Evolutionary conservation across 305 asterid species (phyloP), one percentile per base, ranked within the genome.

Genomic region (Petunia hybrid): DNA sequence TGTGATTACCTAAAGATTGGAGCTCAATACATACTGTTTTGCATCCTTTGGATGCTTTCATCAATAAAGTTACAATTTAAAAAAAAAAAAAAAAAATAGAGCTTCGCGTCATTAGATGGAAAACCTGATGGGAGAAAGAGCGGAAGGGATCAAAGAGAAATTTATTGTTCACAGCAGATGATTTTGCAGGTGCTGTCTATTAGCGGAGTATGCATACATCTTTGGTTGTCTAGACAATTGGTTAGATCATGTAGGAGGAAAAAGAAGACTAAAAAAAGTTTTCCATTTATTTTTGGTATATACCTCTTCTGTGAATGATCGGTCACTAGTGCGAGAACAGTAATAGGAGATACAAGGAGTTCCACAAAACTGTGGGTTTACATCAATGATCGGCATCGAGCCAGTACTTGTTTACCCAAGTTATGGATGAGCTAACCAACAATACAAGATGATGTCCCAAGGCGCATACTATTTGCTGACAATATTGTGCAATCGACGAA

Each of bases 31-130:
- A 4, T 51, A 51, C 57, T 51, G 56, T 4, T 9, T 51, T 51
- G 57, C 57, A 51, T 51, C 14, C 14, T 10, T 10, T 51, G n/a
- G 14, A 51, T 51, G 14, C 57, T 51, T 14, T 51, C 57, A 51
- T 9, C 57, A 51, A 51, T 4, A 4, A 51, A 14, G 10, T 14
- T 9, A 4, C 10, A 51, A 2, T 51, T 51, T 51, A 12, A 51
- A 8, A 12, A 51, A 51, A 51, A 51, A 51, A 51, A 8, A 14
- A 14, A 51, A 2, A 14, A 51, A 2, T 9, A 4, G 57, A 51
- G 14, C 31, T 70, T 70, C 61, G 7, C 5, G 61, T 71, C 77
- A 46, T 31, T 71, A 46, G 61, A 42, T 9, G 78, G 38, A 73
- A 73, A 73, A 36, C 46, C 48, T 46, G 35, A 10, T 6, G 61